Evolutionary conservation across 2,329 filamentous ascomycete species (phyloP), one percentile per base, ranked within the genome.

Genomic region (Ramularia collo-cygni): DNA sequence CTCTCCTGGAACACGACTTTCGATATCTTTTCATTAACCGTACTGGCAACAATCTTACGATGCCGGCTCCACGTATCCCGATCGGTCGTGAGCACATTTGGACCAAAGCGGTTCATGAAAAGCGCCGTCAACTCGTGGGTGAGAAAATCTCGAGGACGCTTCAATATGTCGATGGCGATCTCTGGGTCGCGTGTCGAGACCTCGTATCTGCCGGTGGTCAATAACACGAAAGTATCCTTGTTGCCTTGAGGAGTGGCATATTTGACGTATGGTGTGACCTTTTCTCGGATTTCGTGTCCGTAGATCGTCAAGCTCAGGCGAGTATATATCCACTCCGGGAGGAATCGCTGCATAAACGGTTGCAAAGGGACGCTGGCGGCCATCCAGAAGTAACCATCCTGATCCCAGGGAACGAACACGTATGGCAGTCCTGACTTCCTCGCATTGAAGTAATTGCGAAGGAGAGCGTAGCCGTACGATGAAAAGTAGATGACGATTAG

Each of bases 21-120:
- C 2, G 57, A 60, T 19, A 61, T 56, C 2, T 52, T 50, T 39
- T 62, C 59, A n/a, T 59, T 60, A 35, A 62, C 51, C 3, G 56
- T 56, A 13, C 49, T 50, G 2, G 58, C 53, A 5, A 60, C 47
- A 3, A 61, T 44, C 42, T 53, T 60, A 8, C 59, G 50, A 27
- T 62, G 58, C 28, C 53, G 48, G 8, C 50, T 46, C 59, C 59
- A 62, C 8, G 40, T 27, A 8, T 57, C 55, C 9, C 49, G 50
- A 21, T 50, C 48, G 1, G 44, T 46, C 4, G 51, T 53, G 14
- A 58, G 30, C 1, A 60, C 42, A 42, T 55, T 59, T 10, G 42
- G 44, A 0, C 57, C 56, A 27, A 60, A 60, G 4, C 41, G 30
- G 8, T 27, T 38, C 40, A 55, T 48, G 35, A 56, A 51, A 4